These are phyloP conservation scores for Aureobasidium musti DNA, from an alignment of 2,329 filamentous ascomycete genomes.

Conservation along the genomic window DNA sequence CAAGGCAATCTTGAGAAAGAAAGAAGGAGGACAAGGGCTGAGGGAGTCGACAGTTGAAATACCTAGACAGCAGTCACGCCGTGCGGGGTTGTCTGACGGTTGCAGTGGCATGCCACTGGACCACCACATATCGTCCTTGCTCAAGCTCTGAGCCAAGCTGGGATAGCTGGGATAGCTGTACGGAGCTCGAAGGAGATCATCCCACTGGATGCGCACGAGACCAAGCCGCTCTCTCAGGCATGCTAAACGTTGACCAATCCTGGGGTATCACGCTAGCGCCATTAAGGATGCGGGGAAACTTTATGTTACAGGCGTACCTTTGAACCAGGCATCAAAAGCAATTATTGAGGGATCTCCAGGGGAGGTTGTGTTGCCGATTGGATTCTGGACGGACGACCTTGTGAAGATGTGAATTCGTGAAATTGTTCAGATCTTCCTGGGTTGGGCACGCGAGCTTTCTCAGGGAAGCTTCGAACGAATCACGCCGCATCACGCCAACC, in stretches of 20 bases:
- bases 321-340: slow-evolving; percentile 27
- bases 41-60: slow-evolving; percentile 24
- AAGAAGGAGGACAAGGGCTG: slow-evolving; percentile 16
- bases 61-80: slow-evolving; percentile 23
- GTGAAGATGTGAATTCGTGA: background rate
- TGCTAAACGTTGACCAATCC: slow-evolving; percentile 10
- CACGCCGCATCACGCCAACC: slow-evolving; percentile 13
- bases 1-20: slow-evolving; percentile 25
- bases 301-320: slow-evolving; percentile 2
- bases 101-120: slow-evolving; percentile 19
- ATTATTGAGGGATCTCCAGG: slow-evolving; percentile 15
- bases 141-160: slow-evolving; percentile 29
- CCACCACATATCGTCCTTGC: slow-evolving; percentile 19
- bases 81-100: slow-evolving; percentile 30
- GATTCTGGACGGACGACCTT: background rate
- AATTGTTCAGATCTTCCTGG: background rate
- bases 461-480: background rate
- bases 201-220: slow-evolving; percentile 25
- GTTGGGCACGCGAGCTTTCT: slow-evolving; percentile 13
- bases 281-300: slow-evolving; percentile 20
- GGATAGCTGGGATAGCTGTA: slow-evolving; percentile 20
- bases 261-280: slow-evolving; percentile 21
- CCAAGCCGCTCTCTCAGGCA: slow-evolving; percentile 11
- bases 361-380: background rate
- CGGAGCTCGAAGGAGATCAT: slow-evolving; percentile 24